Conservation (phyloP, 2,329 filamentous ascomycete species). For the Drechslerella coelobrocha region DNA sequence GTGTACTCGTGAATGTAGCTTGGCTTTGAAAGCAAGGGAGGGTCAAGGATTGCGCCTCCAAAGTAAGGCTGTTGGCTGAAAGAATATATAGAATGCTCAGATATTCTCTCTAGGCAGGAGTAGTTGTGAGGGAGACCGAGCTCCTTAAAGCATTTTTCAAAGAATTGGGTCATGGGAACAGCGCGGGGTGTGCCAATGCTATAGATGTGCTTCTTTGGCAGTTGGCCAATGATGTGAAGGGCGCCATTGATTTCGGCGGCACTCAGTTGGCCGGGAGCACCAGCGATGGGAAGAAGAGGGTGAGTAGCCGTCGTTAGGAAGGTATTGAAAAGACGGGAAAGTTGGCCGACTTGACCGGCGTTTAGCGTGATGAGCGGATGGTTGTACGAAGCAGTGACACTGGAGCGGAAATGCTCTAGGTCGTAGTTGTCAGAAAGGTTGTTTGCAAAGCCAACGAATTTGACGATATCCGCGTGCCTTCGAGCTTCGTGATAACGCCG, state of each 20-base stretch:
- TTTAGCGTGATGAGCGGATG: conserved; percentile 83
- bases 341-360: conserved; percentile 84
- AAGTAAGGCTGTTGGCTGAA: conserved; percentile 77
- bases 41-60: conserved; percentile 71
- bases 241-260: conserved; percentile 84
- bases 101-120: conserved; percentile 73
- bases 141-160: conserved; percentile 82
- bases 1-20: conserved; percentile 71
- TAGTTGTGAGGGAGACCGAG: conserved; percentile 86
- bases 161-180: conserved; percentile 77
- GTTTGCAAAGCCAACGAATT: conserved; percentile 86
- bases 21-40: conserved; percentile 69
- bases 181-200: conserved; percentile 67
- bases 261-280: conserved; percentile 80
- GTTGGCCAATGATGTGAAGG: conserved; percentile 77
- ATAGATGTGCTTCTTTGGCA: conserved; percentile 80
- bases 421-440: conserved; percentile 87
- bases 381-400: conserved; percentile 72
- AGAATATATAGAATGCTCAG: conserved; percentile 71
- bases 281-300: conserved; percentile 77
- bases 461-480: conserved; percentile 82
- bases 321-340: conserved; percentile 82
- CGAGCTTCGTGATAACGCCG: conserved; percentile 74
- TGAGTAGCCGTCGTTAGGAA: conserved; percentile 90
- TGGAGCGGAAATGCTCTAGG: conserved; percentile 84